A percentile compares a stretch with the other conserved stretches of the same genome.
These are phyloP conservation scores for Ceriops tagal DNA, from an alignment of 345 rosid genomes.

Conservation along the genomic window DNA sequence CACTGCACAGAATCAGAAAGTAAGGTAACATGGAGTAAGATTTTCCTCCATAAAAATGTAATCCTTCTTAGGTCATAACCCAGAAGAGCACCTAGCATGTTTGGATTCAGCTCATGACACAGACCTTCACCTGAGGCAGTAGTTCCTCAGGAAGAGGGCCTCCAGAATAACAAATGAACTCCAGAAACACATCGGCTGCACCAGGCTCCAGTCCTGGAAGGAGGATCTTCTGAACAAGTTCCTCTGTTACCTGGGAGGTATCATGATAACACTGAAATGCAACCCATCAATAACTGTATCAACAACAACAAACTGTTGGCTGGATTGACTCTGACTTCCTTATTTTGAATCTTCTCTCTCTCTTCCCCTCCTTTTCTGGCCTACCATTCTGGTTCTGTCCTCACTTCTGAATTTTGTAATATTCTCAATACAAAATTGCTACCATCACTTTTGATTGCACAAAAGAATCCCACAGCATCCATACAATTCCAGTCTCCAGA, in stretches of 20 bases:
- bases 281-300: slow-evolving; percentile 10
- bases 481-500: no score
- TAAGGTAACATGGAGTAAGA: background rate
- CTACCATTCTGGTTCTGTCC: no score
- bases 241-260: slow-evolving; percentile 79
- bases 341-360: background rate
- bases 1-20: slow-evolving; percentile 41
- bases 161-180: slow-evolving; percentile 83
- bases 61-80: background rate
- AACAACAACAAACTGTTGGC: background rate
- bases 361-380: background rate
- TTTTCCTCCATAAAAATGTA: background rate
- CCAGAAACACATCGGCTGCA: slow-evolving; percentile 82
- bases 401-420: no score
- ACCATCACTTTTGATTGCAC: no score
- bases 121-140: slow-evolving; percentile 69
- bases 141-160: slow-evolving; percentile 94
- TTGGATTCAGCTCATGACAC: slow-evolving; percentile 14
- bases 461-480: no score
- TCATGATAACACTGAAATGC: slow-evolving; percentile 75
- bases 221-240: slow-evolving; percentile 70
- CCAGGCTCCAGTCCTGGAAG: slow-evolving; percentile 94
- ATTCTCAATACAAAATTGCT: no score
- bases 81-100: background rate
- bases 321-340: background rate